A percentile compares a stretch with the other conserved stretches of the same genome.
These are phyloP conservation scores for Ceratobasidium sp. DNA, from an alignment of 1,284 basidiomycete genomes.

Conservation along the genomic window DNA sequence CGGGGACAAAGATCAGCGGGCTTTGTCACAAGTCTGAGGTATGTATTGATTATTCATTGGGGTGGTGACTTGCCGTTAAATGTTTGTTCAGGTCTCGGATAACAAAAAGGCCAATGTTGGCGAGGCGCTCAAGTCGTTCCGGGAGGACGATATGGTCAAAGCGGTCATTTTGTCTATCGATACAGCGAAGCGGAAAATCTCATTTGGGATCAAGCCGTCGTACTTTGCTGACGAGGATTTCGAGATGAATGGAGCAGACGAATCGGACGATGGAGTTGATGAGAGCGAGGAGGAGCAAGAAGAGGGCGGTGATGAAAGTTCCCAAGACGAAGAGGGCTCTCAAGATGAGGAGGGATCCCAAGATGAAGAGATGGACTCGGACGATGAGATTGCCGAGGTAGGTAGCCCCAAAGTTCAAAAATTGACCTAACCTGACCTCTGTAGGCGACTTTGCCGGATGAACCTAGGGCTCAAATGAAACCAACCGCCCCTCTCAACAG, in stretches of 20 bases:
- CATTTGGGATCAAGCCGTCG: conserved; percentile 91
- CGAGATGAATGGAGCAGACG: conserved; percentile 59
- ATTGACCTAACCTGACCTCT: background rate
- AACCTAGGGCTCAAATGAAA: conserved; percentile 52
- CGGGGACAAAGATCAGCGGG: conserved; percentile 86
- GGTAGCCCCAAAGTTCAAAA: background rate
- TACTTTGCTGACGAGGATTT: conserved; percentile 73
- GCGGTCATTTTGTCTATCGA: conserved; percentile 84
- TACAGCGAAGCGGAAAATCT: conserved; percentile 81
- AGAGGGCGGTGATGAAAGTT: conserved; percentile 53
- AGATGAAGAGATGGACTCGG: conserved; percentile 47
- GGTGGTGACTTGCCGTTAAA: conserved; percentile 49
- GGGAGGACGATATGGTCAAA: conserved; percentile 88
- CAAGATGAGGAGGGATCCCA: too few relatives aligned
- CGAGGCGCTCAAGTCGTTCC: conserved; percentile 85
- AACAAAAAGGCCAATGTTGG: conserved; percentile 83
- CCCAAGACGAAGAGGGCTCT: conserved; percentile 52
- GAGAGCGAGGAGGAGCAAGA: conserved; percentile 54
- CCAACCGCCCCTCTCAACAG: conserved; percentile 49
- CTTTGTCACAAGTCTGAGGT: conserved; percentile 96
- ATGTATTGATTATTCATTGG: conserved; percentile 50
- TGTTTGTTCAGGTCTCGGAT: conserved; percentile 77
- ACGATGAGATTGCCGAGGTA: conserved; percentile 48
- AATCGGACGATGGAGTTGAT: conserved; percentile 53
- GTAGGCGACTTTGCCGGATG: conserved; percentile 50